Conservation (phyloP, 257 asterid species). For the Solanum pimpinellifolium region DNA sequence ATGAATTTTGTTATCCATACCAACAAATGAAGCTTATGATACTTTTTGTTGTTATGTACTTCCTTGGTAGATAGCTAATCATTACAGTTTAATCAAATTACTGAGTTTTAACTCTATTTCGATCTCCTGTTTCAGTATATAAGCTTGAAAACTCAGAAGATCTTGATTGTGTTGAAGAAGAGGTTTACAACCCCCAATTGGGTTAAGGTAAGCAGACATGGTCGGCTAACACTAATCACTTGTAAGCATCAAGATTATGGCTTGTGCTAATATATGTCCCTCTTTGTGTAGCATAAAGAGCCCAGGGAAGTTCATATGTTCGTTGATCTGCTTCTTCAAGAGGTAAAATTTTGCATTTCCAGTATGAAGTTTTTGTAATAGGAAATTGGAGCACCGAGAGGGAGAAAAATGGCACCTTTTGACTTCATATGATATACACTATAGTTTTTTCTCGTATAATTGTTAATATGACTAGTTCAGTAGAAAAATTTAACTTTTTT, state of each 20-base stretch:
- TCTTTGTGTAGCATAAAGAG: conserved; percentile 67
- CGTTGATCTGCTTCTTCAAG: conserved; percentile 82
- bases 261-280: not conserved
- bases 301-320: conserved; percentile 99
- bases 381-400: not conserved
- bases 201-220: conserved; percentile 56
- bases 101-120: not conserved
- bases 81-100: not conserved
- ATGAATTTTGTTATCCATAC: not conserved
- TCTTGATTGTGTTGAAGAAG: conserved; percentile 69
- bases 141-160: conserved; percentile 66
- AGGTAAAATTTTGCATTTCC: conserved; percentile 35
- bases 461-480: not conserved
- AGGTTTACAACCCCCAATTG: conserved; percentile 94
- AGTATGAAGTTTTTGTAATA: not conserved
- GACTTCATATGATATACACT: not conserved
- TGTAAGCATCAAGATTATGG: not conserved
- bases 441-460: not conserved
- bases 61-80: not conserved
- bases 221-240: not conserved
- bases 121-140: conserved; percentile 52
- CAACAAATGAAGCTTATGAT: not conserved
- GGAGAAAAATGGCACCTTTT: not conserved
- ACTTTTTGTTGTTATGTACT: not conserved
- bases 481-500: not conserved